Conservation (phyloP, 345 rosid species). For the Acer yangbiense region DNA sequence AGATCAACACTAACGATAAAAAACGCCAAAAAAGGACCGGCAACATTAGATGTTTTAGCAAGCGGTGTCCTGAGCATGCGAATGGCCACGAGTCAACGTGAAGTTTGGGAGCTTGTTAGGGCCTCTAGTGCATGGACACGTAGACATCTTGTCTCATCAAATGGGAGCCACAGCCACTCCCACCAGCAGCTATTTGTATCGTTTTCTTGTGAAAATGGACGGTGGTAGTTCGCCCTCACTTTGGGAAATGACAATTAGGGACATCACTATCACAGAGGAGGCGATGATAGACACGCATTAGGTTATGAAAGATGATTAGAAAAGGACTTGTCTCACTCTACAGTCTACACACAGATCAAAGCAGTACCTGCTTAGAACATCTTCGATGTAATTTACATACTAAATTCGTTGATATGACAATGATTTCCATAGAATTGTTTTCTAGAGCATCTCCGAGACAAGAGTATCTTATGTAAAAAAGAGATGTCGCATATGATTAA, state of each 20-base stretch:
- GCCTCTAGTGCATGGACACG: conserved; percentile 34
- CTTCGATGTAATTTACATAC: too few species aligned
- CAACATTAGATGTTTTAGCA: background rate
- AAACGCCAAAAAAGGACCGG: background rate
- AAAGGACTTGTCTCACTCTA: background rate
- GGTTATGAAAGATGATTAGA: background rate
- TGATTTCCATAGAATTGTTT: too few species aligned
- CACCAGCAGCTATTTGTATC: background rate
- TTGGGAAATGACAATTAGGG: background rate
- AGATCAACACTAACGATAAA: background rate
- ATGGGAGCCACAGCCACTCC: background rate
- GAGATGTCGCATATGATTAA: too few species aligned
- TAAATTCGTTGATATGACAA: too few species aligned
- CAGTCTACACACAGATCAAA: background rate
- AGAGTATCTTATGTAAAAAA: too few species aligned
- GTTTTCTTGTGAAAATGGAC: background rate
- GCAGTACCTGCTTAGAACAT: too few species aligned
- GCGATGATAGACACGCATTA: background rate
- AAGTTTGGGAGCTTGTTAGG: conserved; percentile 3
- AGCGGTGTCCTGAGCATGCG: background rate
- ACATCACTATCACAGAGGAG: background rate
- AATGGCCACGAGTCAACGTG: background rate
- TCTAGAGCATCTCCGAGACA: too few species aligned
- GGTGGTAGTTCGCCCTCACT: background rate
- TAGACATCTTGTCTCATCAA: background rate